Percentiles rank a stretch among this genome's conserved stretches.
These are phyloP conservation scores for Stachybotrys elegans DNA, from an alignment of 2,329 filamentous ascomycete genomes.

Conservation along the genomic window DNA sequence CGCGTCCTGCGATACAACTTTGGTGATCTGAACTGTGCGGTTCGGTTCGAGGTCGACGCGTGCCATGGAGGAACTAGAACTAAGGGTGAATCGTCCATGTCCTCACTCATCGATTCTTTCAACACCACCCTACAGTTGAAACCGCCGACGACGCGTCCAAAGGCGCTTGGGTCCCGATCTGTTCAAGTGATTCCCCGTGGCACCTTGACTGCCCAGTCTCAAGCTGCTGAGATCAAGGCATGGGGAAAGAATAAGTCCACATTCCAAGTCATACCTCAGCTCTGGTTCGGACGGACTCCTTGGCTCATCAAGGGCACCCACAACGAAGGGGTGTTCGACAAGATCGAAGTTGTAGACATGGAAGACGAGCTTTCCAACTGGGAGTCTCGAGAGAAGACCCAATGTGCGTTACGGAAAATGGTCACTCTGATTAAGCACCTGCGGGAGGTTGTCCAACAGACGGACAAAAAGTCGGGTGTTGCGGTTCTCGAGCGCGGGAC, in stretches of 20 bases:
- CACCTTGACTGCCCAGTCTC: neutral
- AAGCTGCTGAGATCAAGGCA: neutral
- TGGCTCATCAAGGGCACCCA: conserved; percentile 15
- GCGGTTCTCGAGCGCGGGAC: too few relatives aligned
- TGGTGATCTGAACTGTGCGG: conserved; percentile 12
- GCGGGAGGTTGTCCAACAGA: too few relatives aligned
- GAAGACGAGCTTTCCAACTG: neutral
- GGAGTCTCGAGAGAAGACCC: neutral
- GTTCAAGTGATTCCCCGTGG: neutral
- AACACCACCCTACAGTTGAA: too few relatives aligned
- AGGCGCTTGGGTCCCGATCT: too few relatives aligned
- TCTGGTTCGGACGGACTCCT: conserved; percentile 18
- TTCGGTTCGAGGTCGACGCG: conserved; percentile 14
- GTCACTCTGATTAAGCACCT: neutral
- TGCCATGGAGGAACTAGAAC: too few relatives aligned
- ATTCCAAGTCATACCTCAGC: conserved; percentile 9
- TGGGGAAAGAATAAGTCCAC: neutral
- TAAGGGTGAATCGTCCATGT: too few relatives aligned
- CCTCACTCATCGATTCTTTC: too few relatives aligned
- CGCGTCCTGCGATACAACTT: conserved; percentile 13
- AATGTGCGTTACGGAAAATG: neutral
- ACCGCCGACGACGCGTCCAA: too few relatives aligned
- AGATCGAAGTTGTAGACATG: neutral
- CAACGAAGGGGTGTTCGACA: neutral
- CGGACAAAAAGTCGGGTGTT: too few relatives aligned